A percentile compares a stretch with the other conserved stretches of the same genome.
Conservation (phyloP, 179 eudicot species). For the Spinacia oleracea region DNA sequence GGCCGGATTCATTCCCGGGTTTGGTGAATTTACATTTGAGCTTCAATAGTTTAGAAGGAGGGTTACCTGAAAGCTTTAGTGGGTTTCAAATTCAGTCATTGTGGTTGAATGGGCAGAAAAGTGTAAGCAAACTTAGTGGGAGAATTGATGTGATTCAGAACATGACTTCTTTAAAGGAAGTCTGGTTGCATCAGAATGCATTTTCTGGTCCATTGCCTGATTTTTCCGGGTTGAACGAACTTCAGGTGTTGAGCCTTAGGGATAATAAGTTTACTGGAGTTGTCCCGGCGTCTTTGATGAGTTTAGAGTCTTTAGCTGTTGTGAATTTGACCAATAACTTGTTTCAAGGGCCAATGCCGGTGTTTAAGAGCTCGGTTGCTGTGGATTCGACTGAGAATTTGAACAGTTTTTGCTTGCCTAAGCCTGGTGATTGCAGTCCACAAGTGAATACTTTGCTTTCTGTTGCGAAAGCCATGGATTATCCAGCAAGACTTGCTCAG, state of each 20-base stretch:
- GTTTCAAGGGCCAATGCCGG: conserved; percentile 73
- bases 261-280: conserved; percentile 65
- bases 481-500: conserved; percentile 59
- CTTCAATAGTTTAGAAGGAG: conserved; percentile 62
- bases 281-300: conserved; percentile 57
- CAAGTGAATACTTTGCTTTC: conserved; percentile 52
- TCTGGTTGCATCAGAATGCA: conserved; percentile 67
- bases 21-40: conserved; percentile 57
- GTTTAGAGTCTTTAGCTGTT: conserved; percentile 47
- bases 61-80: conserved; percentile 50
- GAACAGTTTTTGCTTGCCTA: conserved; percentile 62
- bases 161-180: conserved; percentile 68
- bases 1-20: conserved; percentile 62
- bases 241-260: conserved; percentile 56
- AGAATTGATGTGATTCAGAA: conserved; percentile 63
- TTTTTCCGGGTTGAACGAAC: conserved; percentile 50
- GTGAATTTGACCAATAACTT: conserved; percentile 73
- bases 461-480: conserved; percentile 52
- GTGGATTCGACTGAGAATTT: conserved; percentile 47
- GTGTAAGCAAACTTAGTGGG: conserved; percentile 49
- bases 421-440: conserved; percentile 61
- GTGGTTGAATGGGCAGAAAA: conserved; percentile 74
- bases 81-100: conserved; percentile 65
- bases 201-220: conserved; percentile 80
- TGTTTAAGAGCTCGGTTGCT: conserved; percentile 51